Conservation (phyloP, 495 filamentous ascomycete genomes). For the Trichodelitschia bisporula region DNA sequence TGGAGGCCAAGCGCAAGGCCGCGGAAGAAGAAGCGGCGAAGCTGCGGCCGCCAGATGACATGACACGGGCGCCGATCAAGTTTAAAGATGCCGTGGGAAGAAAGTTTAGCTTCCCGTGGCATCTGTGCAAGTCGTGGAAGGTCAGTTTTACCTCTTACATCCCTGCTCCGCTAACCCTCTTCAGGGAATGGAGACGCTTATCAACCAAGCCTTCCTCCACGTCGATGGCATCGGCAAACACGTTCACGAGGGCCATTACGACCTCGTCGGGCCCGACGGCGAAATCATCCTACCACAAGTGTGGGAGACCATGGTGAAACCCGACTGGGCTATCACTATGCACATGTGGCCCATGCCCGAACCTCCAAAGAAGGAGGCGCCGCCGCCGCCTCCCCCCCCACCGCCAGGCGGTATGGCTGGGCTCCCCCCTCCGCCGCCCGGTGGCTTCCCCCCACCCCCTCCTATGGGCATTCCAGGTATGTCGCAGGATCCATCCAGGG, state of each 20-base stretch:
- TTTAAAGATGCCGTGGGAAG: slow-evolving; percentile 73
- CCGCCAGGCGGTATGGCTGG: neutral
- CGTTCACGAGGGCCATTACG: slow-evolving; percentile 66
- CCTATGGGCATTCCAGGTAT: too few relatives aligned
- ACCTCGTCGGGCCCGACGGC: slow-evolving; percentile 58
- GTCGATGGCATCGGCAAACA: slow-evolving; percentile 63
- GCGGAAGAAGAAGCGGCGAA: slow-evolving; percentile 24
- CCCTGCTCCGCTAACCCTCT: slow-evolving; percentile 1
- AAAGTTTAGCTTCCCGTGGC: slow-evolving; percentile 68
- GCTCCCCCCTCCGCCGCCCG: neutral
- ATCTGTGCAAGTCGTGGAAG: slow-evolving; percentile 58
- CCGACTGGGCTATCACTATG: slow-evolving; percentile 81
- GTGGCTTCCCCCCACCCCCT: neutral
- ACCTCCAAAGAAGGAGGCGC: slow-evolving; percentile 8
- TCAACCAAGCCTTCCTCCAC: slow-evolving; percentile 69
- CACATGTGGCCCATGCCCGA: slow-evolving; percentile 88
- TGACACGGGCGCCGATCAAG: slow-evolving; percentile 32
- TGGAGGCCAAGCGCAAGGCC: slow-evolving; percentile 22
- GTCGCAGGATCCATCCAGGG: too few relatives aligned
- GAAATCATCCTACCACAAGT: slow-evolving; percentile 74
- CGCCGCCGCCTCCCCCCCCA: neutral
- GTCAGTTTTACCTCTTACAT: slow-evolving; percentile 21
- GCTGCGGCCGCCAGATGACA: slow-evolving; percentile 18
- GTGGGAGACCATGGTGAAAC: slow-evolving; percentile 68
- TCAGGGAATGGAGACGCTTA: slow-evolving; percentile 38